A percentile compares a stretch with the other conserved stretches of the same genome.
Conservation (phyloP, 2,329 filamentous ascomycete genomes). For the Clarireedia paspali region DNA sequence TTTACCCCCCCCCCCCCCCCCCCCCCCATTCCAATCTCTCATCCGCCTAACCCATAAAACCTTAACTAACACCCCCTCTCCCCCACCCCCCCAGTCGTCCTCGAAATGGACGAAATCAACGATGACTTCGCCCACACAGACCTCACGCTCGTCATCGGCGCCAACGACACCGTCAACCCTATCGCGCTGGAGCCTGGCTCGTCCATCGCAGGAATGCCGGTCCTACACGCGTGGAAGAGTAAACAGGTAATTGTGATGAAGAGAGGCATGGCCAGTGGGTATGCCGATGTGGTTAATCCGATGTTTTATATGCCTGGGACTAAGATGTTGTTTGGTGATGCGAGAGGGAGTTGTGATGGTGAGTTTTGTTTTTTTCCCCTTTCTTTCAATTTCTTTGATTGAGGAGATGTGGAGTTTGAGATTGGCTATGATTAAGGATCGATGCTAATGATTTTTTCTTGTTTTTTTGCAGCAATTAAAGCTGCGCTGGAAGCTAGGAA, state of each 20-base stretch:
- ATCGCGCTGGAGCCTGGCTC: slow-evolving; percentile 78
- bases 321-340: slow-evolving; percentile 89
- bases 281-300: slow-evolving; percentile 85
- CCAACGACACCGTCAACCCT: slow-evolving; percentile 89
- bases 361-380: slow-evolving; percentile 10
- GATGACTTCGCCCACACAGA: slow-evolving; percentile 85
- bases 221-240: slow-evolving; percentile 87
- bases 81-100: slow-evolving; percentile 43
- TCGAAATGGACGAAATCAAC: slow-evolving; percentile 69
- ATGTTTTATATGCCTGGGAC: slow-evolving; percentile 91
- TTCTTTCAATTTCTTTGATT: slow-evolving; percentile 4
- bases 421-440: not conserved
- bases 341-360: slow-evolving; percentile 77
- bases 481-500: slow-evolving; percentile 16
- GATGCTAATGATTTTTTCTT: slow-evolving; percentile 44
- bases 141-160: slow-evolving; percentile 80
- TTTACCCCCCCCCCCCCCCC: no score
- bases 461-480: slow-evolving; percentile 35
- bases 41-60: not conserved
- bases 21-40: not conserved
- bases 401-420: not conserved
- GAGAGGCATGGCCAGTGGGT: slow-evolving; percentile 79
- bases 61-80: slow-evolving; percentile 9
- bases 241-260: slow-evolving; percentile 94
- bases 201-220: slow-evolving; percentile 86